Conservation (phyloP, 2,329 filamentous ascomycete species). For the Hirsutella minnesotensis region DNA sequence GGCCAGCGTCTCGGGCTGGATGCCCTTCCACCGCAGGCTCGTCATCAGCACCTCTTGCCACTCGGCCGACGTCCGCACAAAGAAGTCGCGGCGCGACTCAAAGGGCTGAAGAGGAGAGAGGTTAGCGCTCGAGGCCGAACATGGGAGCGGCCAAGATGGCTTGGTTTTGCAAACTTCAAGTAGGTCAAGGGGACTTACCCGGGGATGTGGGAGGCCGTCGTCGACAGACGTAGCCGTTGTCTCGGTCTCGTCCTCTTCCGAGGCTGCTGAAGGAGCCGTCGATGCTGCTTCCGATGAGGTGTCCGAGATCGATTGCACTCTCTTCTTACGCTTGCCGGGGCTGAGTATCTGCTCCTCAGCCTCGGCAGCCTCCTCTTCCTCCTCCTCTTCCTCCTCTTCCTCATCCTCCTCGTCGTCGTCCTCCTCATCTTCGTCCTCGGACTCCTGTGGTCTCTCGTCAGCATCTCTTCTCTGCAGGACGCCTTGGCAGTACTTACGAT, state of each 20-base stretch:
- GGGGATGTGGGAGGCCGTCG: conserved; percentile 63
- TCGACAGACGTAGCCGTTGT: conserved; percentile 43
- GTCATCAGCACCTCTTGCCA: conserved; percentile 86
- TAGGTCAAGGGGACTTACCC: conserved; percentile 32
- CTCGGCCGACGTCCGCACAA: conserved; percentile 70
- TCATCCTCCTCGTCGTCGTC: conserved; percentile 41
- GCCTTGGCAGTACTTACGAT: conserved; percentile 34
- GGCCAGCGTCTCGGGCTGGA: conserved; percentile 54
- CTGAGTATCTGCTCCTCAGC: conserved; percentile 30
- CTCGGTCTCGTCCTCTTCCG: conserved; percentile 35
- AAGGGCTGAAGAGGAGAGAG: conserved; percentile 51
- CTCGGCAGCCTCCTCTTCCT: conserved; percentile 37
- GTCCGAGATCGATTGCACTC: conserved; percentile 31
- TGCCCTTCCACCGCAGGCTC: conserved; percentile 55
- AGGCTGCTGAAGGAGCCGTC: conserved; percentile 13
- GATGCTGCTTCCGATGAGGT: conserved; percentile 21
- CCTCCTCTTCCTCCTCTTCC: conserved; percentile 38
- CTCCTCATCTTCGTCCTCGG: conserved; percentile 46
- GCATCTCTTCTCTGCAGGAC: not conserved
- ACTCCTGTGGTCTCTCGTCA: conserved; percentile 30
- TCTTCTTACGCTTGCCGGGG: conserved; percentile 46
- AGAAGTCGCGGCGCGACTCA: conserved; percentile 85
- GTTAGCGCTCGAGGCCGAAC: not conserved
- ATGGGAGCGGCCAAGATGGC: too few relatives aligned
- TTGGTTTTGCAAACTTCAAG: too few relatives aligned